Evolutionary conservation across 345 rosid species (phyloP).

Genomic region (Sisymbrium irio): DNA sequence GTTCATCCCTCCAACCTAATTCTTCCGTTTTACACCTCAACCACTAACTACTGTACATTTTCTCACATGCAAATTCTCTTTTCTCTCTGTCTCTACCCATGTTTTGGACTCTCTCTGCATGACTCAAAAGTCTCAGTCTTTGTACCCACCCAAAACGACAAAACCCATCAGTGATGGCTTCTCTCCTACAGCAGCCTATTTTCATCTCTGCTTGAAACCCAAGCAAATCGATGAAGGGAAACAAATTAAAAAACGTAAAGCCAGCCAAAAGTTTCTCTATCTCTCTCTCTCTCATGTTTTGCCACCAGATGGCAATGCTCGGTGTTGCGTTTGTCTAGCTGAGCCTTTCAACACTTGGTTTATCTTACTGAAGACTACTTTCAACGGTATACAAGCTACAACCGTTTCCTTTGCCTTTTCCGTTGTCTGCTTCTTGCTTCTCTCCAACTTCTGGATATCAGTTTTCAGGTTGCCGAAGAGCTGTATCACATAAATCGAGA

Average conservation of each 20-base stretch:
- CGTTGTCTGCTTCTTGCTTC: slow-evolving; percentile 39
- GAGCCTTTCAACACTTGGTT: slow-evolving; percentile 84
- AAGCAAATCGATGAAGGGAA: not conserved
- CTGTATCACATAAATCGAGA: too few relatives aligned
- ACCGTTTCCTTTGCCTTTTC: slow-evolving; percentile 65
- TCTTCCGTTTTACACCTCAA: slow-evolving; percentile 26
- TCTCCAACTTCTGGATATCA: slow-evolving; percentile 45
- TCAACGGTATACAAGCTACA: slow-evolving; percentile 79
- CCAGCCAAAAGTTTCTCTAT: not conserved
- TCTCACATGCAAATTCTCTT: slow-evolving; percentile 5
- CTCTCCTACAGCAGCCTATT: slow-evolving; percentile 3
- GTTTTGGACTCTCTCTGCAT: slow-evolving; percentile 4
- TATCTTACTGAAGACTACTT: slow-evolving; percentile 90
- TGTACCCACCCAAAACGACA: not conserved
- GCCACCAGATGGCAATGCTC: slow-evolving; percentile 30
- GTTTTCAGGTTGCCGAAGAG: too few relatives aligned
- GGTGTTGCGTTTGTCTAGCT: slow-evolving; percentile 36
- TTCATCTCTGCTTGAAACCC: slow-evolving; percentile 10
- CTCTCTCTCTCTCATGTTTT: slow-evolving; percentile 32
- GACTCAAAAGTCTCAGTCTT: not conserved
- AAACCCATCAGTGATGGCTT: slow-evolving; percentile 7
- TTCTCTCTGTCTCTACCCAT: too few relatives aligned
- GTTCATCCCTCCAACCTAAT: slow-evolving; percentile 25
- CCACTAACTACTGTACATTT: slow-evolving; percentile 27
- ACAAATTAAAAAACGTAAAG: not conserved